These are phyloP conservation scores for Phylloporus sp. DNA, from an alignment of 768 basidiomycete genomes.

Conservation along the genomic window DNA sequence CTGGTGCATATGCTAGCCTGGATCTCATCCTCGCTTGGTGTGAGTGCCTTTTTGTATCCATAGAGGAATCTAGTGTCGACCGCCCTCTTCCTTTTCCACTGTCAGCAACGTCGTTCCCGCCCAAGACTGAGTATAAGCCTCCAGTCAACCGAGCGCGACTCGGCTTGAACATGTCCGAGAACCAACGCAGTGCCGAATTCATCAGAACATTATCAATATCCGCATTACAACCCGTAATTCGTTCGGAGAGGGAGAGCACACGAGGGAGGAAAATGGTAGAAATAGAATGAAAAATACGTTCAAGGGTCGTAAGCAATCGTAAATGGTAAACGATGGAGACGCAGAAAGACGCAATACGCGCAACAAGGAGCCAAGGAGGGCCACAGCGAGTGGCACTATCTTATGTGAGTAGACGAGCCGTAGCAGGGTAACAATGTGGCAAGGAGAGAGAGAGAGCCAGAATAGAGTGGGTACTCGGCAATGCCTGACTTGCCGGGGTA, in stretches of 20 bases:
- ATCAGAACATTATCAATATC: not conserved
- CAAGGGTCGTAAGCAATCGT: not conserved
- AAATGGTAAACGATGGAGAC: not conserved
- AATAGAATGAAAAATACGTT: not conserved
- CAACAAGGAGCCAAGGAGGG: not conserved
- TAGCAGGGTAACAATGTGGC: not conserved
- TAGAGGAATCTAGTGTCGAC: no score
- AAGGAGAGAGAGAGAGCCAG: not conserved
- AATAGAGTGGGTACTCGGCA: not conserved
- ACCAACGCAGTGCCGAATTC: not conserved
- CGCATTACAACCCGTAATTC: not conserved
- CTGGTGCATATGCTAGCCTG: no score
- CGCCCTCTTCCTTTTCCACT: no score
- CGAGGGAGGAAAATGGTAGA: not conserved
- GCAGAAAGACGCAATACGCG: not conserved
- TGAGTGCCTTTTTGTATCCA: no score
- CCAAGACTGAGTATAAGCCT: no score
- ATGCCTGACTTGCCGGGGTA: not conserved
- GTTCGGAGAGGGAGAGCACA: not conserved
- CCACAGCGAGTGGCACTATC: not conserved
- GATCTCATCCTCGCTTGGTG: no score
- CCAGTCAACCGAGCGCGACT: no score
- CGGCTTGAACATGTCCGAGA: no score
- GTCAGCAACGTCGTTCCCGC: no score
- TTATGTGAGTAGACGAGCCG: not conserved